phyloP scores from a whole-genome alignment of 106 monocot genomes.

The Acorus calamus region DNA sequence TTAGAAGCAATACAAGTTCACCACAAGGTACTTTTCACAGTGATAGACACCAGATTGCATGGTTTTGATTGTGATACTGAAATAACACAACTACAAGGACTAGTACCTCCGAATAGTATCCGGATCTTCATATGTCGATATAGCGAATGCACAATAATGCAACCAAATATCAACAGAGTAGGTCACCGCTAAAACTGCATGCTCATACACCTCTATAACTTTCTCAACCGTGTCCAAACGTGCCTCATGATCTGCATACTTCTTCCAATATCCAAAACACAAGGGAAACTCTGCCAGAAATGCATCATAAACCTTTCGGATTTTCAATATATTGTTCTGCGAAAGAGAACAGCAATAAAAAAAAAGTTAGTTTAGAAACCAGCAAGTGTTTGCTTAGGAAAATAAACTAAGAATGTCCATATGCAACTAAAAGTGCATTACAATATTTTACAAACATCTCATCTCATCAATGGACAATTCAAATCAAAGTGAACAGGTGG shows the following conservation, averaged over 20 bases:
- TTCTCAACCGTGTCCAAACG: constrained; percentile 58
- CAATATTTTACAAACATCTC: no score
- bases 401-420: no score
- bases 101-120: constrained; percentile 81
- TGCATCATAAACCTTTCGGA: constrained; percentile 84
- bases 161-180: constrained; percentile 98
- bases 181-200: constrained; percentile 83
- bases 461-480: no score
- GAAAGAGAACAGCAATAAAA: background rate
- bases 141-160: constrained; percentile 85
- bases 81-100: background rate
- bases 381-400: no score
- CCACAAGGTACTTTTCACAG: background rate
- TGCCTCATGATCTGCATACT: constrained; percentile 92
- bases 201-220: constrained; percentile 89
- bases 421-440: no score
- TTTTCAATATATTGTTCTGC: constrained; percentile 73
- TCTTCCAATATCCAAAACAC: constrained; percentile 99
- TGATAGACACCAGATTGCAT: background rate
- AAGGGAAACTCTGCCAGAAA: constrained; percentile 90
- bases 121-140: constrained; percentile 79
- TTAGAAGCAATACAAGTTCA: constrained; percentile 21
- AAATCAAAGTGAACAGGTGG: no score
- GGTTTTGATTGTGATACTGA: background rate
- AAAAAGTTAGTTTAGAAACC: no score